A percentile compares a stretch with the other conserved stretches of the same genome.
Evolutionary conservation across 805 yeast genomes (phyloP).

Genomic region (Cyberlindnera mississippiensis): DNA sequence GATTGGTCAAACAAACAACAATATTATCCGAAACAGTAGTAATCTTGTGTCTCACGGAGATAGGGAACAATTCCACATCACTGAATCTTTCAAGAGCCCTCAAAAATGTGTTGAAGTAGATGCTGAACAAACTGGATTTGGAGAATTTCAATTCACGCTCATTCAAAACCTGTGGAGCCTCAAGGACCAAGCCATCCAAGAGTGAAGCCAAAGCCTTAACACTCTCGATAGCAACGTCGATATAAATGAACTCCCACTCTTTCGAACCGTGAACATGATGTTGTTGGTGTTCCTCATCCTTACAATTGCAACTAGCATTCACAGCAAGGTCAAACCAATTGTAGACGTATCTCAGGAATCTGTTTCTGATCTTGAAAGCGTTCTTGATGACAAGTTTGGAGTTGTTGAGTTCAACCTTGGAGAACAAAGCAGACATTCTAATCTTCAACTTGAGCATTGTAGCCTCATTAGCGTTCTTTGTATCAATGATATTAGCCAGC

Average conservation of each 20-base stretch:
- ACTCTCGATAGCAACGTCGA: constrained; percentile 63
- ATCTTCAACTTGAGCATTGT: constrained; percentile 35
- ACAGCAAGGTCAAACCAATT: constrained; percentile 56
- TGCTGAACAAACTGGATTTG: constrained; percentile 60
- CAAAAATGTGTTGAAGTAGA: constrained; percentile 59
- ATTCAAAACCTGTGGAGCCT: constrained; percentile 51
- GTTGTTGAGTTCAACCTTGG: constrained; percentile 34
- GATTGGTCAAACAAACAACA: constrained; percentile 60
- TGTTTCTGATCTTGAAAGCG: constrained; percentile 45
- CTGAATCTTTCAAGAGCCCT: constrained; percentile 39
- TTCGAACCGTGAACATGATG: constrained; percentile 15
- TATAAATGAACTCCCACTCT: constrained; percentile 44
- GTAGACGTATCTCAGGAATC: constrained; percentile 40
- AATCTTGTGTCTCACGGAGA: constrained; percentile 47
- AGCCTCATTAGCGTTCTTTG: constrained; percentile 8
- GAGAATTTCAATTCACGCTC: constrained; percentile 51
- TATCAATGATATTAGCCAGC: constrained; percentile 20
- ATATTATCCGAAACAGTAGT: constrained; percentile 57
- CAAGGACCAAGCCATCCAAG: constrained; percentile 54
- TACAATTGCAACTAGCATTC: constrained; percentile 32
- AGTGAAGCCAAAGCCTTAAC: constrained; percentile 54
- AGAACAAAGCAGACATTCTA: constrained; percentile 38
- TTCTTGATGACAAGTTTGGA: constrained; percentile 36
- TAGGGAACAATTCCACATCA: constrained; percentile 32
- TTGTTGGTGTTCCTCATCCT: constrained; percentile 4